Evolutionary conservation across 2,329 filamentous ascomycete species (phyloP).

Genomic region (Xylariaceae sp.): DNA sequence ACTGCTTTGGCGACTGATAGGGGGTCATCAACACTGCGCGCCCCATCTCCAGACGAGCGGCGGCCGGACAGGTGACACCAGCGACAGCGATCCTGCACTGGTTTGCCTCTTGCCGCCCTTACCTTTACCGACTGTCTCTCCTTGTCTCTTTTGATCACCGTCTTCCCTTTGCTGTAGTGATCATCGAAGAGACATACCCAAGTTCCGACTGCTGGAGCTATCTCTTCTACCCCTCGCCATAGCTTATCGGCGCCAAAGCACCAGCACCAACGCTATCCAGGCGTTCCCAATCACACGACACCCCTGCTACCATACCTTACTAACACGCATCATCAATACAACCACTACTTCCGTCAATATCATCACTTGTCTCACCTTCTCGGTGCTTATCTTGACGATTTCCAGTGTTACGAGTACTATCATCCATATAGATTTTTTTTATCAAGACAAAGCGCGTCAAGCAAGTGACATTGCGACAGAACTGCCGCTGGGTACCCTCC

Average conservation of each 20-base stretch:
- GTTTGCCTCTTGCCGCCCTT: conserved; percentile 7
- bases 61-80: conserved; percentile 1
- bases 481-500: conserved; percentile 15
- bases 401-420: too few relatives aligned
- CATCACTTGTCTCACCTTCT: too few relatives aligned
- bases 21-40: conserved; percentile 21
- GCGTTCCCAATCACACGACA: too few relatives aligned
- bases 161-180: background rate
- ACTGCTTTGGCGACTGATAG: conserved; percentile 5
- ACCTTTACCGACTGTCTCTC: background rate
- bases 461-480: too few relatives aligned
- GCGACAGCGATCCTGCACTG: conserved; percentile 19
- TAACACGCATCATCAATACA: too few relatives aligned
- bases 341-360: too few relatives aligned
- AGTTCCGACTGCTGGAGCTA: background rate
- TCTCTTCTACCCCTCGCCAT: background rate
- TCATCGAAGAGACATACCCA: background rate
- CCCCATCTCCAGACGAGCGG: too few relatives aligned
- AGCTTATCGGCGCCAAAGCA: conserved; percentile 1
- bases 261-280: background rate
- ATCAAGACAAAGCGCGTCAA: too few relatives aligned
- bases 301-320: too few relatives aligned
- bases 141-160: too few relatives aligned
- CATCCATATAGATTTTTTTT: too few relatives aligned
- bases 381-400: too few relatives aligned